Percentiles rank a stretch among this genome's conserved stretches.
Evolutionary conservation across 495 filamentous ascomycete genomes (phyloP).

Genomic region (Lasiosphaeris hirsuta): DNA sequence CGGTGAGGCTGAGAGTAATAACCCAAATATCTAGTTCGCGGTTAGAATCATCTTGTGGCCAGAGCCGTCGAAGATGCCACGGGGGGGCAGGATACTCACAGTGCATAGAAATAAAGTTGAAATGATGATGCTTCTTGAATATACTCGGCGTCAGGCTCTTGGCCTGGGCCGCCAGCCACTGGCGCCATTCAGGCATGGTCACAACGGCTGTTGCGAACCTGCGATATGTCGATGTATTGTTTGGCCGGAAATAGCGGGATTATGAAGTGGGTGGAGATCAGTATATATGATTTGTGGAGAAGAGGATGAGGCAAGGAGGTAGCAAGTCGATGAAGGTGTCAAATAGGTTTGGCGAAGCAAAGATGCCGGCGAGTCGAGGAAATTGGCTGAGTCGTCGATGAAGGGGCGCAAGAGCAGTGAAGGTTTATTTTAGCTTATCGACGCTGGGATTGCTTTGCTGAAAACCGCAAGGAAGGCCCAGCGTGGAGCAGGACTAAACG

Average conservation of each 20-base stretch:
- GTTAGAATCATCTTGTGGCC: slow-evolving; percentile 1
- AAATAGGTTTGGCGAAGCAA: too few species aligned
- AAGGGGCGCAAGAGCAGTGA: too few species aligned
- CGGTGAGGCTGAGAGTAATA: slow-evolving; percentile 61
- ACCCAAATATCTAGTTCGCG: slow-evolving; percentile 69
- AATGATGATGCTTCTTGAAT: slow-evolving; percentile 53
- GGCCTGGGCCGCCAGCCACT: slow-evolving; percentile 37
- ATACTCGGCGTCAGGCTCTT: slow-evolving; percentile 49
- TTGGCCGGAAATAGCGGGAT: too few species aligned
- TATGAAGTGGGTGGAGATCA: background rate
- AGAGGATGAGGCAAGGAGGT: too few species aligned
- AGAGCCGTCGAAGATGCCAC: background rate
- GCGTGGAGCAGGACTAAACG: background rate
- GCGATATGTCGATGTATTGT: too few species aligned
- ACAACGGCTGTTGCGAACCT: too few species aligned
- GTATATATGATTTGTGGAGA: background rate
- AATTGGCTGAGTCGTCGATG: too few species aligned
- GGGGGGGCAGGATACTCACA: slow-evolving; percentile 49
- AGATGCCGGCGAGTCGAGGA: too few species aligned
- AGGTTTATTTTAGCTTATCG: too few species aligned
- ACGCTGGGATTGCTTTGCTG: too few species aligned
- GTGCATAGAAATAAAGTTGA: slow-evolving; percentile 85
- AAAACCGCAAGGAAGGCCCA: background rate
- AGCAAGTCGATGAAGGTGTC: too few species aligned
- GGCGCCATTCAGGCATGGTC: slow-evolving; percentile 17